Evolutionary conservation across 306 rosid species (phyloP).

Genomic region (Malus sylvestris): DNA sequence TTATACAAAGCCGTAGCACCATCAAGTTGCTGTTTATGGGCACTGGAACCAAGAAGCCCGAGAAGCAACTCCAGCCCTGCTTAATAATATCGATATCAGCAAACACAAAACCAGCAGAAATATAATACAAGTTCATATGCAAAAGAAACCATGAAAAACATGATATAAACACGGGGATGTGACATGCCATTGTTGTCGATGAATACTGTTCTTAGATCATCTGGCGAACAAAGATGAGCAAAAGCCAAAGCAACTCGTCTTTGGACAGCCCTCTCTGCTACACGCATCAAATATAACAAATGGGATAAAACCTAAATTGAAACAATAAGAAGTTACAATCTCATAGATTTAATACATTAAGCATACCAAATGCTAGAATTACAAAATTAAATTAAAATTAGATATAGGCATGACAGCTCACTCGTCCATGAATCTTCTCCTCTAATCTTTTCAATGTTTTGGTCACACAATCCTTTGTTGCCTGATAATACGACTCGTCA

Average conservation of each 20-base stretch:
- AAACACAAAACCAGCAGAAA: constrained; percentile 15
- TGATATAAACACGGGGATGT: constrained; percentile 11
- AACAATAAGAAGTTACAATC: constrained; percentile 28
- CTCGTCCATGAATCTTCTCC: constrained; percentile 92
- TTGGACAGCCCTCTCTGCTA: constrained; percentile 70
- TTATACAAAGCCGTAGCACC: constrained; percentile 87
- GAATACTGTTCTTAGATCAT: constrained; percentile 71
- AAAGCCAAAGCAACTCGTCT: constrained; percentile 88
- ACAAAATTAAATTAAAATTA: not conserved
- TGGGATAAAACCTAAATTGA: constrained; percentile 71
- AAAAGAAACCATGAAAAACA: constrained; percentile 11
- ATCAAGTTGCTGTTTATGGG: constrained; percentile 80
- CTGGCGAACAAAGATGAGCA: constrained; percentile 90
- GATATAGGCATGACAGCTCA: constrained; percentile 36
- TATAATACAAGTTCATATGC: constrained; percentile 6
- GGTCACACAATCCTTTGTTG: constrained; percentile 97
- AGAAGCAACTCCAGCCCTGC: constrained; percentile 91
- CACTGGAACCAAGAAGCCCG: constrained; percentile 69
- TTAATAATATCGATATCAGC: constrained; percentile 14
- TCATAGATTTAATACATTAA: not conserved
- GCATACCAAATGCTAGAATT: not conserved
- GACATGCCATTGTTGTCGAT: constrained; percentile 66
- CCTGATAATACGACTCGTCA: constrained; percentile 46
- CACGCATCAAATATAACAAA: constrained; percentile 84
- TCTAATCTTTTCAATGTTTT: constrained; percentile 98